Evolutionary conservation across 2,329 filamentous ascomycete species (phyloP), one percentile per base, ranked within the genome.

Genomic region (Amauroascus verrucosus): DNA sequence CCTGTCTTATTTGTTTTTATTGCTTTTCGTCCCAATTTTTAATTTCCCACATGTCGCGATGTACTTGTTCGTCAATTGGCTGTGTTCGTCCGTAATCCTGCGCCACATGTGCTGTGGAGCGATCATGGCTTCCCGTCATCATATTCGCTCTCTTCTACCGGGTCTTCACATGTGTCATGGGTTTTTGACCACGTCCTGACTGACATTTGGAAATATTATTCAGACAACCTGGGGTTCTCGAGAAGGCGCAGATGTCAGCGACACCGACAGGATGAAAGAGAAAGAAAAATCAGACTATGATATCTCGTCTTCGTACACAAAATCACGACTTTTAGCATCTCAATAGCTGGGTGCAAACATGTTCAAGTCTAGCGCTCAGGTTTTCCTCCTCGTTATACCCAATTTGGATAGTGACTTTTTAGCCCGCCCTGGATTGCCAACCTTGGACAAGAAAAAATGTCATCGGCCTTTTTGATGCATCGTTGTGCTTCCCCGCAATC

Each of bases 191-290:
- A 56, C 48, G 58, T 45, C 11, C 45, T 47, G 51, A 44, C 37
- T 53, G 18, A 48, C 40, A 28, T 28, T 13, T 33, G 33, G 20
- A 30, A 48, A 11, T 32, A 14, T n/a, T 14, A n/a, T 37, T 53
- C 65, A 95, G 88, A 95, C 88, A 35, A 90, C 87, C 38, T 95
- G 88, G 88, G 88, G 88, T 63, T 94, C 86, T 70, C 84, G 88
- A 67, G 85, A 86, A 60, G 88, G 90, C 62, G 88, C 86, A 65
- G 88, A 95, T 69, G 78, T 82, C 60, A 84, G 91, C 41, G 58
- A 60, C 44, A 56, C 53, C 14, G 58, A 60, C 28, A 57, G 58
- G 6, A 58, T 60, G 58, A 54, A 54, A 37, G 53, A 58, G 58
- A 54, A 54, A 37, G 53, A 58, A 33, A 60, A 58, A 8, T 30